Percentiles rank a stretch among this genome's conserved stretches.
Evolutionary conservation across 129 eudicot species (phyloP).

Genomic region (Flaveria linearis): DNA sequence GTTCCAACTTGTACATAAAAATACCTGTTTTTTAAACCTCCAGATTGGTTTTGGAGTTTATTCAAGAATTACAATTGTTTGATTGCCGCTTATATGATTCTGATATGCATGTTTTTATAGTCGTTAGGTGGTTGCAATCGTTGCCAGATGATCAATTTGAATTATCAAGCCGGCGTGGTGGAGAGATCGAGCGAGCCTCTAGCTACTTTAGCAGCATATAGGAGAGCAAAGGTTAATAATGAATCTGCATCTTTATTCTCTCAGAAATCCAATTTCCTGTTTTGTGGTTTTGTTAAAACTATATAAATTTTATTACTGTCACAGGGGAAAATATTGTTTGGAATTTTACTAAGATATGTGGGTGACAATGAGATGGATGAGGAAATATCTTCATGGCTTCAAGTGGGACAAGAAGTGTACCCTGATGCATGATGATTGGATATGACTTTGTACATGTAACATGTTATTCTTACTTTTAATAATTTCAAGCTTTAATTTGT

Average conservation of each 20-base stretch:
- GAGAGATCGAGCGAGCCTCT: slow-evolving; percentile 70
- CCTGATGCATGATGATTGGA: slow-evolving; percentile 31
- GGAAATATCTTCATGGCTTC: slow-evolving; percentile 50
- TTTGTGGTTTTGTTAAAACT: neutral
- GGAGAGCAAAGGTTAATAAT: slow-evolving; percentile 63
- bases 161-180: slow-evolving; percentile 44
- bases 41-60: neutral
- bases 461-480: neutral
- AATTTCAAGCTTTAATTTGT: neutral
- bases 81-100: neutral
- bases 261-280: slow-evolving; percentile 6
- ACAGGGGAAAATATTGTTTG: slow-evolving; percentile 88
- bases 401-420: slow-evolving; percentile 75
- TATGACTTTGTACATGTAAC: slow-evolving; percentile 19
- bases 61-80: neutral
- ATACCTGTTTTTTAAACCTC: neutral
- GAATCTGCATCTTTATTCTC: neutral
- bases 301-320: neutral
- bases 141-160: slow-evolving; percentile 87
- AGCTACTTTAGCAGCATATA: slow-evolving; percentile 87
- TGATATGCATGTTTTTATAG: slow-evolving; percentile 43
- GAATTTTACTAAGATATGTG: slow-evolving; percentile 63
- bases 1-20: neutral
- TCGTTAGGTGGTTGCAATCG: slow-evolving; percentile 97
- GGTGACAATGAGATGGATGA: slow-evolving; percentile 11